Base-by-base conservation (phyloP, 2,329 filamentous ascomycete species). In the Epichloe bromicola region DNA sequence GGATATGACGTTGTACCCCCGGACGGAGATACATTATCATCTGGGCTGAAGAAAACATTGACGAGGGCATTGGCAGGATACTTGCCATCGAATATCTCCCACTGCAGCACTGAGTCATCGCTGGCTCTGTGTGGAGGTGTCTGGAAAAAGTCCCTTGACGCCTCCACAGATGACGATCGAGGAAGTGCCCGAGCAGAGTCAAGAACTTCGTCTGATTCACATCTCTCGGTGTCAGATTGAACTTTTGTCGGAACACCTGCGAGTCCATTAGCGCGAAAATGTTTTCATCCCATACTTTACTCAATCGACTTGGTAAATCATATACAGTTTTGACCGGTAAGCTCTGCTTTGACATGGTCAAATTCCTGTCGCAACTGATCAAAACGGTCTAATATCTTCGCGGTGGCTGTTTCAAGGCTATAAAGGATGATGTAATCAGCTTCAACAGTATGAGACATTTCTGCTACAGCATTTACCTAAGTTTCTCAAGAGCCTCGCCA, bases 121-220 rank as follows among this genome's bases (percentile, higher is more conserved):
- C 52, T 56, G 5, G 55, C 57, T n/a, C 50, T 51, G 20, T 57
- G 55, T 19, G 56, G 55, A 8, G 55, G 57, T 19, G 57, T 58
- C 38, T 57, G 54, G 3, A 58, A 48, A 41, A 57, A 58, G 45
- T 57, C 55, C 41, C 57, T 36, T 2, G 57, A 57, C 5, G 55
- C 38, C 43, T 57, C 57, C 2, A 48, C 23, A 11, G 51, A 42
- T n/a, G 49, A 19, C 20, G 37, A 19, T 7, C 19, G 46, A 30
- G 45, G 49, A 51, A 23, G 14, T 48, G 19, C 40, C 20, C n/a
- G 33, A 7, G 30, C 45, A 33, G 26, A 33, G 26, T 33, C 46
- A 15, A 33, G 14, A 4, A 14, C 4, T 11, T 33, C n/a, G 12
- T 39, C 19, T 1, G 44, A 1, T 46, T 15, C 44, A 36, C 30